Evolutionary conservation across 2,329 filamentous ascomycete genomes (phyloP), one percentile per base, ranked within the genome.

Genomic region (Kalaharituber pfeilii): DNA sequence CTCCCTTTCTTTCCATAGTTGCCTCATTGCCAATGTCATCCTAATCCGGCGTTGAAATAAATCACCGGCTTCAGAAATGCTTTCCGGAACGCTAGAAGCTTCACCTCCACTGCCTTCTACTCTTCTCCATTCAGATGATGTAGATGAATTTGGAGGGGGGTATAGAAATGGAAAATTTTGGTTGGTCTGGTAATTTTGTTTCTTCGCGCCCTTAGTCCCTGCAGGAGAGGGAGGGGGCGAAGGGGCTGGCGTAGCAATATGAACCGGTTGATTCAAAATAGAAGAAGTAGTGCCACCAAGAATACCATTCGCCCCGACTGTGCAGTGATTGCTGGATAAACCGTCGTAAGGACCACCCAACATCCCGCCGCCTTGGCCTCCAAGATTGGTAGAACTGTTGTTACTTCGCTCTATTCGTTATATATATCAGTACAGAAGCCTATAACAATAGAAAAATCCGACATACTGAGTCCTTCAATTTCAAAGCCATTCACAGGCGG

Each of bases 141-240:
- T 22, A 13, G 30, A 29, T 7, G 27, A 50, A 49, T 30, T 49
- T 51, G n/a, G 28, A 1, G 91, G 91, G 1, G 91, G 91, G 62
- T 98, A 98, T 71, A 98, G 80, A 65, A 98, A 96, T 0, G 91
- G 91, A 60, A 98, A 96, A 66, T 95, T 91, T 64, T 98, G 91
- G 65, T 98, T 98, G 0, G 91, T 98, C 67, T 98, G 91, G 64
- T 98, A 98, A 62, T 96, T 98, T 65, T 98, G 91, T 66, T 98
- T 98, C 73, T 98, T 98, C 0, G 84, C 88, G 52, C 84, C 86
- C 67, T 96, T 98, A 0, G 87, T 87, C 25, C 87, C 78, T 2
- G 78, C 76, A 0, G 91, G 91, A 1, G 89, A 95, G 1, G 91
- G 91, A 0, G 91, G 91, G 24, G 91, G 91, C 0, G 91, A 98